Percentiles rank a stretch among this genome's conserved stretches.
phyloP scores from a whole-genome alignment of 2,329 filamentous ascomycete genomes.

The Huntiella decipiens region DNA sequence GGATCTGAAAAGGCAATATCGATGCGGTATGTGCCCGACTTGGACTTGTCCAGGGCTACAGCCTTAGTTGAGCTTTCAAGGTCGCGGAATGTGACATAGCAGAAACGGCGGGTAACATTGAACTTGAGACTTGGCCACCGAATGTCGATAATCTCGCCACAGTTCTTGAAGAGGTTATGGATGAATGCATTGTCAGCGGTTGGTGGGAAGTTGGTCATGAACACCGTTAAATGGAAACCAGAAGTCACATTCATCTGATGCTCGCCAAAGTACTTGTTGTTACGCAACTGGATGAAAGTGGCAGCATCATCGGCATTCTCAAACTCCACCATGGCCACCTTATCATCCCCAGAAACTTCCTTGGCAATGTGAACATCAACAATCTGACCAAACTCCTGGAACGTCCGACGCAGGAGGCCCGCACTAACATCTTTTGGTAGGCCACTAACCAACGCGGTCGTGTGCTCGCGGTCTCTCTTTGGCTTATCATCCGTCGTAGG shows the following conservation, averaged over 20 bases:
- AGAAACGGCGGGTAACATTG: slow-evolving; percentile 79
- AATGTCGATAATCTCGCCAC: slow-evolving; percentile 67
- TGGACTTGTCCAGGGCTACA: slow-evolving; percentile 46
- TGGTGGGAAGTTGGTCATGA: slow-evolving; percentile 76
- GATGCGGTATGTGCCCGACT: slow-evolving; percentile 50
- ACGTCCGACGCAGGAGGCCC: slow-evolving; percentile 67
- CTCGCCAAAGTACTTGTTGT: slow-evolving; percentile 61
- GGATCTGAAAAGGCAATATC: slow-evolving; percentile 75
- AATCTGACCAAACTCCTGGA: slow-evolving; percentile 74
- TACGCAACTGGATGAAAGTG: slow-evolving; percentile 63
- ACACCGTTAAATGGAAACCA: slow-evolving; percentile 65
- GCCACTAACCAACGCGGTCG: slow-evolving; percentile 63
- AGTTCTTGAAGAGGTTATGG: slow-evolving; percentile 48
- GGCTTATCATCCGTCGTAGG: slow-evolving; percentile 17
- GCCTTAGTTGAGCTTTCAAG: slow-evolving; percentile 50
- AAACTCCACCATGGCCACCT: slow-evolving; percentile 65
- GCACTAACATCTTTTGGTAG: slow-evolving; percentile 52
- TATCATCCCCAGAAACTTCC: slow-evolving; percentile 42
- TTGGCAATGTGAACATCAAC: slow-evolving; percentile 53
- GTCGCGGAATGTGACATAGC: slow-evolving; percentile 77
- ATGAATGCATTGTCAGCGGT: slow-evolving; percentile 54
- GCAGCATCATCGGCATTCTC: slow-evolving; percentile 60
- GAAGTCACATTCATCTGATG: slow-evolving; percentile 54
- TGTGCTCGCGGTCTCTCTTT: slow-evolving; percentile 80
- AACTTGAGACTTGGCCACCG: slow-evolving; percentile 83